A percentile compares a stretch with the other conserved stretches of the same genome.
These are phyloP conservation scores for Nemophila menziesii DNA, from an alignment of 257 asterid genomes.

Conservation along the genomic window DNA sequence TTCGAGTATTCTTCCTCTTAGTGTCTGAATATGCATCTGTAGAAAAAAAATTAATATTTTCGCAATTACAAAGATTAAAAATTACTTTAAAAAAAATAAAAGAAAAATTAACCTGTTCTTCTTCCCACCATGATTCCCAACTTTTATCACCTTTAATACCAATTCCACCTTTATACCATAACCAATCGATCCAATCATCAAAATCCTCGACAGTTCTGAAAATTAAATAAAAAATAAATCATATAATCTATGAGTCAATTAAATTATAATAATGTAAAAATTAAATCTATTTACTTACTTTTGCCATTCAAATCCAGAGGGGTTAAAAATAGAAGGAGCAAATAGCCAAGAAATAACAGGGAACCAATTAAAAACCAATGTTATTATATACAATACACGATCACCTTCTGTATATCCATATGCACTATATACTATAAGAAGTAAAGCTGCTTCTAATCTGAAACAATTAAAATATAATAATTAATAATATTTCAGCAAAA, in stretches of 20 bases:
- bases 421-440: slow-evolving; percentile 76
- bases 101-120: slow-evolving; percentile 43
- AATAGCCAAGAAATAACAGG: slow-evolving; percentile 96
- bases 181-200: slow-evolving; percentile 59
- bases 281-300: slow-evolving; percentile 49
- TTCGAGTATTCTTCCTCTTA: slow-evolving; percentile 94
- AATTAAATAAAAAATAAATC: slow-evolving; percentile 6
- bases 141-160: slow-evolving; percentile 44
- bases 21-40: slow-evolving; percentile 90
- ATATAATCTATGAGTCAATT: neutral
- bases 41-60: slow-evolving; percentile 1
- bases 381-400: slow-evolving; percentile 52
- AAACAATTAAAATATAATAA: neutral
- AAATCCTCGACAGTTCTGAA: slow-evolving; percentile 66
- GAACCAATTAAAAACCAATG: slow-evolving; percentile 88
- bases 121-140: slow-evolving; percentile 65
- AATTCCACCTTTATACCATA: slow-evolving; percentile 56
- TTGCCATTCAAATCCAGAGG: slow-evolving; percentile 99
- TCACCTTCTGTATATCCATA: slow-evolving; percentile 64
- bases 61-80: neutral
- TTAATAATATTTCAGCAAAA: neutral
- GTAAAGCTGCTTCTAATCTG: slow-evolving; percentile 96
- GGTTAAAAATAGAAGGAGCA: slow-evolving; percentile 94
- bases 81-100: neutral
- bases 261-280: neutral